Evolutionary conservation across 1,139 yeast genomes (phyloP), one percentile per base, ranked within the genome.

Genomic region (Saccharomyces hybrid): DNA sequence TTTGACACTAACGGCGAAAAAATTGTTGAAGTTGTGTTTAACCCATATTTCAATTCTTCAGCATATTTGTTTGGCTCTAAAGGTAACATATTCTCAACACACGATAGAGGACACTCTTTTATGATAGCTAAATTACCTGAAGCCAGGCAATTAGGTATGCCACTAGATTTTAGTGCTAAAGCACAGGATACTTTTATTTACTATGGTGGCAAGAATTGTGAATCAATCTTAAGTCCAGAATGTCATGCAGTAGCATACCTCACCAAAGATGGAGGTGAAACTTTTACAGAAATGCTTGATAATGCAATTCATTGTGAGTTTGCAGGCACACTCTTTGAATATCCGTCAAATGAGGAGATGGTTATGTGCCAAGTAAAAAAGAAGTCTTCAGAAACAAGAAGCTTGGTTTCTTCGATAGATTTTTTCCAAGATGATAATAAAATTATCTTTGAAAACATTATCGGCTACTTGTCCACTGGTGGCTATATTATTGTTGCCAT

Each of bases 401-500:
- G 70, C 8, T 69, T 86, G 38, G 71, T 80, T 4, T 74, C 86
- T 1, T 76, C 87, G 2, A 69, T 69, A 1, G 84, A 86, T 63
- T 76, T 71, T 57, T 87, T 87, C 68, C 62, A 70, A 27, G 67
- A 70, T 7, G 63, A 74, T 14, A 65, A 61, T 32, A 67, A 64
- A 2, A 69, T 68, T 0, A 62, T 76, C 3, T 82, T 81, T 62
- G 80, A 80, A 1, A 71, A 74, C 34, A 78, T 83, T 50, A 77
- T 84, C 50, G 95, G 91, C 0, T 82, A 81, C 62, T 87, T 90
- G 7, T 69, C 80, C 8, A 80, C 82, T 29, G 80, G 88, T 2
- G 83, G 80, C 44, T 93, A 79, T 64, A 76, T 87, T 29, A 80
- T 91, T 44, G 87, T 84, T 50, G 96, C 96, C 0, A 74, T 84